A percentile compares a stretch with the other conserved stretches of the same genome.
These are phyloP conservation scores for Platanthera zijinensis DNA, from an alignment of 106 monocot genomes.

Conservation along the genomic window DNA sequence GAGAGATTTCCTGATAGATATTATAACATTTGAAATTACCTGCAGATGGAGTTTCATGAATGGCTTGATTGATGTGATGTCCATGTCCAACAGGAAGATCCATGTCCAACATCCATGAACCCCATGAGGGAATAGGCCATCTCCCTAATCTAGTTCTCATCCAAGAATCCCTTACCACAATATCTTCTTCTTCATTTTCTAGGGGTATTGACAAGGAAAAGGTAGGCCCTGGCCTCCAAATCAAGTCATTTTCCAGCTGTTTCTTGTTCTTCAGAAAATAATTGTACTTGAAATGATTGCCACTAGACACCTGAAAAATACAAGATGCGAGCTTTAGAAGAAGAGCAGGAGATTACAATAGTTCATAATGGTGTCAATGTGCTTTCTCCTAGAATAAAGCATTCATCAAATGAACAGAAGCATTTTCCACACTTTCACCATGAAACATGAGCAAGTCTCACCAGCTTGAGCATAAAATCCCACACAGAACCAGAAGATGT, in stretches of 20 bases:
- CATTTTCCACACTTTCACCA: neutral
- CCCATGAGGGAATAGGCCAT: slow-evolving; percentile 49
- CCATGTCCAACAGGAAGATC: slow-evolving; percentile 5
- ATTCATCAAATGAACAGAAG: neutral
- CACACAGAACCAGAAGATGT: neutral
- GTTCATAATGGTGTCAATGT: neutral
- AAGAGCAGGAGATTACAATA: neutral
- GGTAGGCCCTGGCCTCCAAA: slow-evolving; percentile 81
- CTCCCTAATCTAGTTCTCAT: slow-evolving; percentile 31
- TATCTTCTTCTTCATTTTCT: slow-evolving; percentile 28
- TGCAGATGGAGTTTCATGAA: slow-evolving; percentile 18
- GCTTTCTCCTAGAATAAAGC: neutral
- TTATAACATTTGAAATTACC: slow-evolving; percentile 26
- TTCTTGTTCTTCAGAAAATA: slow-evolving; percentile 50
- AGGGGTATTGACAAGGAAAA: slow-evolving; percentile 65
- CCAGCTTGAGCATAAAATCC: neutral
- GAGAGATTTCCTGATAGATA: neutral
- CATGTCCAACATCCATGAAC: slow-evolving; percentile 55
- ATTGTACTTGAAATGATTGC: slow-evolving; percentile 76
- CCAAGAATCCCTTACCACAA: slow-evolving; percentile 81
- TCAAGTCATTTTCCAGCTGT: slow-evolving; percentile 18
- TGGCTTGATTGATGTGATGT: slow-evolving; percentile 12
- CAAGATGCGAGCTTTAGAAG: neutral
- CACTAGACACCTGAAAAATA: slow-evolving; percentile 59
- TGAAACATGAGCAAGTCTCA: neutral